Conservation (phyloP, 148 eudicot genomes). For the Linanthus parryae region DNA sequence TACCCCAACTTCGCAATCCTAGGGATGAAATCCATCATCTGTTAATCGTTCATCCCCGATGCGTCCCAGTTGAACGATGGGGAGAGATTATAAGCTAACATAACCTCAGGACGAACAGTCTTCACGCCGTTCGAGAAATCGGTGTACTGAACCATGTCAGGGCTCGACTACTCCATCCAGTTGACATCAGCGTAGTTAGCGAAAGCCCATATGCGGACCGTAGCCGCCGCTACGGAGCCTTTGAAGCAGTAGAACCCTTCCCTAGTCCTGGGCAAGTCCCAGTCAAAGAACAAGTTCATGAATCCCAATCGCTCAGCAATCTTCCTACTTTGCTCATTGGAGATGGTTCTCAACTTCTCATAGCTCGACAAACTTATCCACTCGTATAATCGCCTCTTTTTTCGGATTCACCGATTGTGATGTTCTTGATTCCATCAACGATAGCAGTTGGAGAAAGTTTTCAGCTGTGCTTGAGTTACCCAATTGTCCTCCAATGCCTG, state of each 20-base stretch:
- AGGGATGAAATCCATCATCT: slow-evolving; percentile 67
- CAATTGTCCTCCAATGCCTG: slow-evolving; percentile 56
- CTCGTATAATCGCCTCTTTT: slow-evolving; percentile 40
- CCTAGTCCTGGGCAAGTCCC: slow-evolving; percentile 68
- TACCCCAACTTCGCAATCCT: slow-evolving; percentile 57
- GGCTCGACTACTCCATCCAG: slow-evolving; percentile 73
- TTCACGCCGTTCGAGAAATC: slow-evolving; percentile 48
- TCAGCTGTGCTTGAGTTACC: slow-evolving; percentile 37
- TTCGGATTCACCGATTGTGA: slow-evolving; percentile 37
- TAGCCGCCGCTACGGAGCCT: slow-evolving; percentile 59
- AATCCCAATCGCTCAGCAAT: slow-evolving; percentile 42
- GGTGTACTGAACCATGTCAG: slow-evolving; percentile 51
- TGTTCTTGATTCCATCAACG: slow-evolving; percentile 26
- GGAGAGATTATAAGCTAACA: slow-evolving; percentile 66
- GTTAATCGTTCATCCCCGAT: slow-evolving; percentile 53
- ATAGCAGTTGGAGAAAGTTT: slow-evolving; percentile 60
- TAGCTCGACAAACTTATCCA: slow-evolving; percentile 46
- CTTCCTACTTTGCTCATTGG: slow-evolving; percentile 40
- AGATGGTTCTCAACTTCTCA: slow-evolving; percentile 38
- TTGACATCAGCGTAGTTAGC: slow-evolving; percentile 40
- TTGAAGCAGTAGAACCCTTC: slow-evolving; percentile 68
- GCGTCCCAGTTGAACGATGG: slow-evolving; percentile 85
- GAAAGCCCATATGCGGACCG: slow-evolving; percentile 64
- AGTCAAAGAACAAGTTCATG: slow-evolving; percentile 52
- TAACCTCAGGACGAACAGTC: slow-evolving; percentile 37